Evolutionary conservation across 225 moss, liverwort and hornwort genomes (phyloP).

Genomic region (Pseudoscleropodium purum): DNA sequence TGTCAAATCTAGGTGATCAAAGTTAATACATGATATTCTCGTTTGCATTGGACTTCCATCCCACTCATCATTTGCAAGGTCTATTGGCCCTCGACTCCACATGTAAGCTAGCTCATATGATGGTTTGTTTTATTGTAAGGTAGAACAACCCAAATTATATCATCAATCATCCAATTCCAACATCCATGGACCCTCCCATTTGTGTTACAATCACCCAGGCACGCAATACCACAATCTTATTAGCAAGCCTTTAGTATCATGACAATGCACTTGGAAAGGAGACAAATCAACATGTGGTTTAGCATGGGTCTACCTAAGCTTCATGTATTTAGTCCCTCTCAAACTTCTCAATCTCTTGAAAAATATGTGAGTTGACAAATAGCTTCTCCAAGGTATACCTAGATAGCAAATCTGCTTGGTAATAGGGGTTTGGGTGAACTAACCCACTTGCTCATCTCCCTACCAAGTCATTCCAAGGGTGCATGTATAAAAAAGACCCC

Average conservation of each 20-base stretch:
- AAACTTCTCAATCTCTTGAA: neutral
- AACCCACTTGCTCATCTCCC: too few species aligned
- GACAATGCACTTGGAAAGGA: neutral
- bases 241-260: neutral
- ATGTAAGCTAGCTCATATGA: too few species aligned
- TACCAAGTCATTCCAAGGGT: too few species aligned
- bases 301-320: fast-evolving
- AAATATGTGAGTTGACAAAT: neutral
- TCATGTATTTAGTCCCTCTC: neutral
- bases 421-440: neutral
- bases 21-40: neutral
- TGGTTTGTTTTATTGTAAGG: neutral
- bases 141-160: neutral
- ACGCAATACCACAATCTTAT: too few species aligned
- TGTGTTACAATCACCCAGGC: fast-evolving
- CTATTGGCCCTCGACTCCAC: too few species aligned
- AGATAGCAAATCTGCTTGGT: neutral
- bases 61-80: too few species aligned
- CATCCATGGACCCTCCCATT: neutral
- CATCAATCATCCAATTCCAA: fast-evolving
- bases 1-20: neutral
- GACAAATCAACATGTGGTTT: fast-evolving
- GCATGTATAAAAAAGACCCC: too few species aligned
- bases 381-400: neutral
- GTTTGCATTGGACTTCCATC: too few species aligned